phyloP scores from a whole-genome alignment of 495 filamentous ascomycete species.

The Tuber indicum region DNA sequence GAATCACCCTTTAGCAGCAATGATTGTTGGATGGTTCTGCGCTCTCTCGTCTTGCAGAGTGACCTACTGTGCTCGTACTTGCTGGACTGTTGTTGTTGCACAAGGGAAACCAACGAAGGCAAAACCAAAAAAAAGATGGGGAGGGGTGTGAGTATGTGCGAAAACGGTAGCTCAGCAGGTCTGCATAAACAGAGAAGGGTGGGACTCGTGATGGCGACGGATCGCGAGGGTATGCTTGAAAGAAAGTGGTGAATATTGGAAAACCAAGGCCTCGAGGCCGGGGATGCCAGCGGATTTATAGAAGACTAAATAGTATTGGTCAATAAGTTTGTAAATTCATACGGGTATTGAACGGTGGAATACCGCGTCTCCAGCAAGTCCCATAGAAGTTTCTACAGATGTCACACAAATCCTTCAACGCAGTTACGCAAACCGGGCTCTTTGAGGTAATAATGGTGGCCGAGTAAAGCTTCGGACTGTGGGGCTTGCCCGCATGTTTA shows the following conservation, averaged over 20 bases:
- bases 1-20: background rate
- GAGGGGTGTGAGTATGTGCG: background rate
- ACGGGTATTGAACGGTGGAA: background rate
- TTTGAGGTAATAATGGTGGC: background rate
- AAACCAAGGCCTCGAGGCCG: background rate
- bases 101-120: no score
- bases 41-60: background rate
- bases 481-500: background rate
- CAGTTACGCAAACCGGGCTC: background rate
- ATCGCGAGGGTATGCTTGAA: background rate
- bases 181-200: background rate
- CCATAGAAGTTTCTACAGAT: background rate
- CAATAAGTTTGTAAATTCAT: background rate
- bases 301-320: background rate
- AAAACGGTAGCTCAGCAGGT: background rate
- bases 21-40: background rate
- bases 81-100: background rate
- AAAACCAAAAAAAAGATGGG: no score
- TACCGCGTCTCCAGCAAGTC: background rate
- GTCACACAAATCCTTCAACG: background rate
- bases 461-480: conserved; percentile 6
- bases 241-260: background rate
- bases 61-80: background rate
- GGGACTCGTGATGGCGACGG: background rate
- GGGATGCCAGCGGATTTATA: background rate